Base-by-base conservation (phyloP, 306 rosid species). In the Gillenia trifoliata region DNA sequence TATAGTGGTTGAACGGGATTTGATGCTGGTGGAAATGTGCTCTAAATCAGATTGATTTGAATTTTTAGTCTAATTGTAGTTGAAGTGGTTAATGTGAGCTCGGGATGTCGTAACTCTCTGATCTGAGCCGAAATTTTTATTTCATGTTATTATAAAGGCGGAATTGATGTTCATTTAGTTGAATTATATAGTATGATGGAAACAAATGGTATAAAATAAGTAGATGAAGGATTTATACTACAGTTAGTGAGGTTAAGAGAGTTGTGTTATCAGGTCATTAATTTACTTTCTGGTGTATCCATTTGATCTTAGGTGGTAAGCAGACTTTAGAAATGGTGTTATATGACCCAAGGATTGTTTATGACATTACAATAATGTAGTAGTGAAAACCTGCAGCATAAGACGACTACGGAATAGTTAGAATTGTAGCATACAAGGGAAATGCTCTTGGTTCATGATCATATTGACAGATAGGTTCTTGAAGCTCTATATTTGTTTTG, bases 71-170 rank as follows among this genome's bases (percentile, higher is more conserved):
- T 65, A 6, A 43, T 56, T 78, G 77, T 65, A 63, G 23, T 40
- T 55, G 40, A 57, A 80, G 82, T 74, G 68, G 59, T 72, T 68
- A 11, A 61, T 20, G 19, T 54, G 49, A 70, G 78, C 75, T 74
- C 8, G 31, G 33, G 54, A 16, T 11, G 19, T 20, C 10, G 1
- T 36, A 23, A 26, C 25, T 50, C 29, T 40, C 5, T 31, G 54
- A 54, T 79, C 49, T 34, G 67, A 55, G 16, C 50, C 34, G 17
- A 10, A 47, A 10, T 55, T 43, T 61, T 36, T 54, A 26, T 26
- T n/a, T 10, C 25, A 15, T 23, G 25, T 12, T 54, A 28, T 25
- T 59, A 30, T 20, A 20, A 57, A 20, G 60, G 64, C 47, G 12
- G 54, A 64, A 49, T 70, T 65, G 64, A 12, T 8, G 19, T 49